Conservation (phyloP, 179 eudicot genomes). For the Carnegiea gigantea region DNA sequence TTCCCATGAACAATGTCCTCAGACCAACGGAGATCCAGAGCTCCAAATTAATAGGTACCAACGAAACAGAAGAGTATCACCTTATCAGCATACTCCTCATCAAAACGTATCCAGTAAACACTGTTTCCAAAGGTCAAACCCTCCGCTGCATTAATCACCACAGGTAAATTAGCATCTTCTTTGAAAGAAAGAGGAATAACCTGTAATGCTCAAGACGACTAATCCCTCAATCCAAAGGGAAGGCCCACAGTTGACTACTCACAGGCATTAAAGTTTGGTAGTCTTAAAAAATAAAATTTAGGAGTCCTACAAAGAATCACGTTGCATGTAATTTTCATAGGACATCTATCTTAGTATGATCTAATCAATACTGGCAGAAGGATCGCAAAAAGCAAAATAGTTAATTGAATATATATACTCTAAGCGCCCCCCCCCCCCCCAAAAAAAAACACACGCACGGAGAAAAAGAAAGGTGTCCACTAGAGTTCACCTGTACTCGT, state of each 20-base stretch:
- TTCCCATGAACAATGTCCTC: not conserved
- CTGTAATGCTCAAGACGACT: not conserved
- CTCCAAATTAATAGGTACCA: not conserved
- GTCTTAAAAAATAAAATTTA: not conserved
- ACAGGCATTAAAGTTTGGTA: not conserved
- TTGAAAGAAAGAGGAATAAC: not conserved
- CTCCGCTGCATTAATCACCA: conserved; percentile 57
- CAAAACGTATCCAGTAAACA: conserved; percentile 85
- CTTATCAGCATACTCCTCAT: conserved; percentile 77
- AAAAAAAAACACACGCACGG: not conserved
- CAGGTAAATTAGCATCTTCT: not conserved
- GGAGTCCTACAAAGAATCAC: too few species aligned
- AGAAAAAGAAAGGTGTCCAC: not conserved
- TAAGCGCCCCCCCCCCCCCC: too few species aligned
- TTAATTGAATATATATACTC: not conserved
- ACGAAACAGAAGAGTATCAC: conserved; percentile 28
- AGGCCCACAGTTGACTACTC: not conserved
- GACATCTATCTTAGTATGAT: not conserved
- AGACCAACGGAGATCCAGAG: not conserved
- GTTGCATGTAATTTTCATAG: not conserved
- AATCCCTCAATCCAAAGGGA: not conserved
- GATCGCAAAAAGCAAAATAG: not conserved
- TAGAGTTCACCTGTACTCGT: not conserved
- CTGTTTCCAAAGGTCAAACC: conserved; percentile 88
- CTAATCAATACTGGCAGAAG: not conserved